Percentiles rank a stretch among this genome's conserved stretches.
Conservation (phyloP, 2,329 filamentous ascomycete genomes). For the Exophiala aquamarina region DNA sequence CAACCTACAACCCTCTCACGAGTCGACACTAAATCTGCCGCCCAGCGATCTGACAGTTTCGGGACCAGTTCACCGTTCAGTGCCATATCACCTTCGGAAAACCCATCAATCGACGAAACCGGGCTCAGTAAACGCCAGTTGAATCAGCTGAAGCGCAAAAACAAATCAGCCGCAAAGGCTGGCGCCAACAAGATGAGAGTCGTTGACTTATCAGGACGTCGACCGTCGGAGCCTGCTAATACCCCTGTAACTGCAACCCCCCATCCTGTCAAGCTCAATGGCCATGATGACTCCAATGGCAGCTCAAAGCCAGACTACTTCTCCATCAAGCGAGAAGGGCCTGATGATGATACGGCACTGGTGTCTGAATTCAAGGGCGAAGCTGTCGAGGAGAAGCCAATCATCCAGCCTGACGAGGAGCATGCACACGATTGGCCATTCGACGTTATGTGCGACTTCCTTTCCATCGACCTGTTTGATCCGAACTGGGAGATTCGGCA, state of each 20-base stretch:
- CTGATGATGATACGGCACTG: slow-evolving; percentile 88
- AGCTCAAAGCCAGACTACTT: slow-evolving; percentile 79
- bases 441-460: slow-evolving; percentile 87
- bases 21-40: slow-evolving; percentile 47
- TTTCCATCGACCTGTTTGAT: slow-evolving; percentile 92
- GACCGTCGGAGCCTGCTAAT: slow-evolving; percentile 61
- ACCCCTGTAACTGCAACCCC: slow-evolving; percentile 53
- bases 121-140: slow-evolving; percentile 88
- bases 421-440: slow-evolving; percentile 90
- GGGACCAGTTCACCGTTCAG: slow-evolving; percentile 41
- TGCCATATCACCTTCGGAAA: slow-evolving; percentile 49
- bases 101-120: slow-evolving; percentile 59
- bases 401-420: slow-evolving; percentile 75
- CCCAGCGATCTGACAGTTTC: slow-evolving; percentile 46
- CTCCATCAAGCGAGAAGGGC: slow-evolving; percentile 74
- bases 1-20: slow-evolving; percentile 45
- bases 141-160: slow-evolving; percentile 90
- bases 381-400: slow-evolving; percentile 76
- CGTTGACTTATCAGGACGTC: slow-evolving; percentile 76
- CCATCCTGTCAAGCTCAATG: slow-evolving; percentile 61
- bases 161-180: slow-evolving; percentile 84
- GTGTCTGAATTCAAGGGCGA: slow-evolving; percentile 94
- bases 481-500: slow-evolving; percentile 93
- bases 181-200: slow-evolving; percentile 87
- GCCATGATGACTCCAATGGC: slow-evolving; percentile 59